Percentiles rank a stretch among this genome's conserved stretches.
Conservation (phyloP, 2,329 filamentous ascomycete genomes). For the Fusarium pininemorale region DNA sequence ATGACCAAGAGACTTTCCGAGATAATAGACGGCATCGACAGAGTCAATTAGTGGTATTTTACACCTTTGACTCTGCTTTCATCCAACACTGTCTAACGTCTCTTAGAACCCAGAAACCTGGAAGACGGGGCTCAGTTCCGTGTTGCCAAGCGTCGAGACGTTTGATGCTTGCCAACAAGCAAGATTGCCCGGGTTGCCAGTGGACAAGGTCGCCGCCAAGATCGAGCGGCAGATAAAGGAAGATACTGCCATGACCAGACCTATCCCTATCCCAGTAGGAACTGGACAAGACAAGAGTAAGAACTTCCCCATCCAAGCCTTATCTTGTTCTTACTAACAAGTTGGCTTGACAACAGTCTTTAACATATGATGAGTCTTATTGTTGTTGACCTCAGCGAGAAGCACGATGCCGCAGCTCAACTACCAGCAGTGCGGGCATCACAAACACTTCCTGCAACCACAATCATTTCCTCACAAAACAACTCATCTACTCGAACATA, state of each 20-base stretch:
- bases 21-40: too few species aligned
- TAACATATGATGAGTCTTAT: not conserved
- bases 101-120: too few species aligned
- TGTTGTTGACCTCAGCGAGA: not conserved
- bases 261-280: not conserved
- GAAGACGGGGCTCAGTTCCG: too few species aligned
- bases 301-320: not conserved
- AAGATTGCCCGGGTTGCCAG: not conserved
- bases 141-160: not conserved
- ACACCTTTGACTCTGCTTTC: too few species aligned
- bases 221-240: not conserved
- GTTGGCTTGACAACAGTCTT: not conserved
- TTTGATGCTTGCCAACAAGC: not conserved
- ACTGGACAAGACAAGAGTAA: not conserved
- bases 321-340: not conserved
- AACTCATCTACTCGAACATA: too few species aligned
- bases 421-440: slow-evolving; percentile 1
- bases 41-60: too few species aligned
- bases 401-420: not conserved
- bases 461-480: too few species aligned
- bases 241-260: not conserved
- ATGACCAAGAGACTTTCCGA: too few species aligned
- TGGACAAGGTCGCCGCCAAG: too few species aligned
- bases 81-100: too few species aligned
- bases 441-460: not conserved